Conservation (phyloP, 176 grass and related monocot species). For the Tuctoria greenei region DNA sequence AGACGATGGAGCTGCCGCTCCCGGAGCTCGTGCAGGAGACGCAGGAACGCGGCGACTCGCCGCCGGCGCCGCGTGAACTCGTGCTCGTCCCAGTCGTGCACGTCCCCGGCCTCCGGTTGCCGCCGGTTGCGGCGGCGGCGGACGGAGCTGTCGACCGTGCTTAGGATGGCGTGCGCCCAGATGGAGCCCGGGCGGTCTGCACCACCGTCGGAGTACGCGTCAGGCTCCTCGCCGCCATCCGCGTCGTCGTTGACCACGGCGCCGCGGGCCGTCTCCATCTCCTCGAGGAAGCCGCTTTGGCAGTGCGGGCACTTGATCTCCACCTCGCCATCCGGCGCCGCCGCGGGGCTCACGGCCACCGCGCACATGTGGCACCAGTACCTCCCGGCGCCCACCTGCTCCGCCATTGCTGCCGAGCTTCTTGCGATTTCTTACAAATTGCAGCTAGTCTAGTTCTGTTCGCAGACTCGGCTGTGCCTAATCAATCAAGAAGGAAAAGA, state of each 20-base stretch:
- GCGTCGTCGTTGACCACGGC: neutral
- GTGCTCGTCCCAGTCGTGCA: slow-evolving; percentile 22
- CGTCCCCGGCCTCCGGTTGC: slow-evolving; percentile 18
- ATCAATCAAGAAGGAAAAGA: neutral
- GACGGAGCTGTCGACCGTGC: slow-evolving; percentile 48
- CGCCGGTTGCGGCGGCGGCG: slow-evolving; percentile 41
- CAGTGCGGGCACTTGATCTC: slow-evolving; percentile 87
- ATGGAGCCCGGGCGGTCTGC: slow-evolving; percentile 44
- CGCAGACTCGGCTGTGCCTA: slow-evolving; percentile 21
- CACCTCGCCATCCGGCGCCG: slow-evolving; percentile 38
- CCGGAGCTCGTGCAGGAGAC: slow-evolving; percentile 50
- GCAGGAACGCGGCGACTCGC: slow-evolving; percentile 48
- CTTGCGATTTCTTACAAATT: slow-evolving; percentile 16
- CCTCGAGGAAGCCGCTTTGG: slow-evolving; percentile 78
- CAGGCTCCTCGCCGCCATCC: neutral
- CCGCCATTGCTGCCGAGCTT: slow-evolving; percentile 46
- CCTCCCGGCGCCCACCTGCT: slow-evolving; percentile 38
- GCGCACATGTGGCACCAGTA: slow-evolving; percentile 91
- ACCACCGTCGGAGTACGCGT: slow-evolving; percentile 13
- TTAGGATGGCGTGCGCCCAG: slow-evolving; percentile 61
- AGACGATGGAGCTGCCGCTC: slow-evolving; percentile 51
- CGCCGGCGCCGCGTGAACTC: slow-evolving; percentile 40
- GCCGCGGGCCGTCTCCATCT: slow-evolving; percentile 64
- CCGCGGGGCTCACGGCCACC: slow-evolving; percentile 53
- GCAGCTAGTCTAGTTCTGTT: slow-evolving; percentile 30